Evolutionary conservation across 768 basidiomycete genomes (phyloP).

Genomic region (Dacryopinax primogenitus): DNA sequence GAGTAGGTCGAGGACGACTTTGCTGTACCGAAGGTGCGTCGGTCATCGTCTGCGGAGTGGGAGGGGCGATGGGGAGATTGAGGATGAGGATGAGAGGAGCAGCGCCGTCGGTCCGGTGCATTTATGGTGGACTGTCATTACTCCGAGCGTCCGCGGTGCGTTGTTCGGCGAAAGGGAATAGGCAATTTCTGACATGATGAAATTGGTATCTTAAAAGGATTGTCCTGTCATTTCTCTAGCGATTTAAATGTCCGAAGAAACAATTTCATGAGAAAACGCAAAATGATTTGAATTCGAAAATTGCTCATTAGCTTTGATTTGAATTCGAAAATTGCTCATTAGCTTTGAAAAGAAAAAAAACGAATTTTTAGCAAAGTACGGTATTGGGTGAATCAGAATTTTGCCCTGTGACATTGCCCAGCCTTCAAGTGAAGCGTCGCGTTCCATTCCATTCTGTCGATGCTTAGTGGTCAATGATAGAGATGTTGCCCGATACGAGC

Average conservation of each 20-base stretch:
- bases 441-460: not conserved
- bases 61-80: too few relatives aligned
- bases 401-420: not conserved
- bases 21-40: not conserved
- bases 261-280: not conserved
- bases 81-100: not conserved
- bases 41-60: not conserved
- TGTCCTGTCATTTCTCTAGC: not conserved
- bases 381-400: not conserved
- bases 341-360: not conserved
- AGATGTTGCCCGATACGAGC: constrained; percentile 71
- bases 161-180: constrained; percentile 1
- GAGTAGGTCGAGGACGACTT: constrained; percentile 18
- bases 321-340: not conserved
- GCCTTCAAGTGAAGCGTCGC: not conserved
- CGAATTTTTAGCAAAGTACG: not conserved
- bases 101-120: not conserved
- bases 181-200: not conserved
- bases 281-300: not conserved
- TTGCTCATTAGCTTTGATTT: constrained; percentile 1
- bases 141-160: not conserved
- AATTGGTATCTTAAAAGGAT: not conserved
- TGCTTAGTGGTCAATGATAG: constrained; percentile 48
- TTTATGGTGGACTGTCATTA: not conserved
- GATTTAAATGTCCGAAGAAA: not conserved